A percentile compares a stretch with the other conserved stretches of the same genome.
phyloP scores from a whole-genome alignment of 768 basidiomycete species.

The Guyanaporus albipodus region DNA sequence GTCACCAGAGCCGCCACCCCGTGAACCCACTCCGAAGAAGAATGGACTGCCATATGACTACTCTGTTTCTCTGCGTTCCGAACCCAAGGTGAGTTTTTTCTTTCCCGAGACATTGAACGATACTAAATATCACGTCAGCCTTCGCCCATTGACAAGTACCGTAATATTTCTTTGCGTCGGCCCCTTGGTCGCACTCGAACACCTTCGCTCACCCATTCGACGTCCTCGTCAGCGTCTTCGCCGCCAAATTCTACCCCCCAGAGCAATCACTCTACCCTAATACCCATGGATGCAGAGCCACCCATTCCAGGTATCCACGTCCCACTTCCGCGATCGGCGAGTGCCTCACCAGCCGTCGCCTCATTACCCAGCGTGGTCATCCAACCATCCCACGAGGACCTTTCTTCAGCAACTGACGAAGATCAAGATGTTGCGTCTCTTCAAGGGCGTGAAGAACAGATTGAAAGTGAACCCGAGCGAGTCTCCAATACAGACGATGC shows the following conservation, averaged over 20 bases:
- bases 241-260: constrained; percentile 62
- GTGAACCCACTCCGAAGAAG: constrained; percentile 47
- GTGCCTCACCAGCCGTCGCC: constrained; percentile 44
- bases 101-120: not conserved
- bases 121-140: constrained; percentile 36
- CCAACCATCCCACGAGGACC: constrained; percentile 18
- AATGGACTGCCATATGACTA: constrained; percentile 46
- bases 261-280: constrained; percentile 44
- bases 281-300: constrained; percentile 41
- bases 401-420: constrained; percentile 15
- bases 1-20: constrained; percentile 35
- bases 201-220: constrained; percentile 62
- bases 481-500: constrained; percentile 25
- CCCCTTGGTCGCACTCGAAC: constrained; percentile 52
- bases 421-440: constrained; percentile 5
- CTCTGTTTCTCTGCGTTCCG: constrained; percentile 56
- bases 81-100: constrained; percentile 47
- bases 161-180: constrained; percentile 57
- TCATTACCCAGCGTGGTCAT: constrained; percentile 22
- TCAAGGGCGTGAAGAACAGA: constrained; percentile 2
- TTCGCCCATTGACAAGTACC: constrained; percentile 60
- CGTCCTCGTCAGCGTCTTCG: constrained; percentile 49
- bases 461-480: constrained; percentile 23
- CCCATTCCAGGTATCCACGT: constrained; percentile 44
- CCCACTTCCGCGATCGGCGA: constrained; percentile 51